Percentiles rank a stretch among this genome's conserved stretches.
Conservation (phyloP, 2,329 filamentous ascomycete genomes). For the Pseudocercospora crystallina region DNA sequence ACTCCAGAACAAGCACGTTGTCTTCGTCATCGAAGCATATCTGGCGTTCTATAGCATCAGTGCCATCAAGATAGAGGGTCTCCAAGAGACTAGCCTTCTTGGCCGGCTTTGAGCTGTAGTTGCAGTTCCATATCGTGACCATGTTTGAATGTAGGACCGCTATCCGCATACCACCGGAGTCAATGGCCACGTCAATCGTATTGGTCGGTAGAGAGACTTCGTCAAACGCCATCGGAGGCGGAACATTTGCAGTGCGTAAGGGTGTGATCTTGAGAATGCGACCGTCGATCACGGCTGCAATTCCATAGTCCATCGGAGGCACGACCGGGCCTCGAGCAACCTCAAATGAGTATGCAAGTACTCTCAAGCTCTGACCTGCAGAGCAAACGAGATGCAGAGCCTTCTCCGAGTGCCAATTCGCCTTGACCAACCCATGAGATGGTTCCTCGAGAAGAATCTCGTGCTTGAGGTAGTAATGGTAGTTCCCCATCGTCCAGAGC, state of each 20-base stretch:
- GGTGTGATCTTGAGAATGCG: conserved; percentile 79
- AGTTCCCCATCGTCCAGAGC: conserved; percentile 95
- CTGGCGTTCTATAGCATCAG: conserved; percentile 38
- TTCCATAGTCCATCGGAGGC: conserved; percentile 55
- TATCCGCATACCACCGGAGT: conserved; percentile 62
- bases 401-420: conserved; percentile 81
- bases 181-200: conserved; percentile 73
- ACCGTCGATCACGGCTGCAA: conserved; percentile 81
- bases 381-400: conserved; percentile 62
- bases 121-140: conserved; percentile 70
- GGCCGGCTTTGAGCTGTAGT: conserved; percentile 55
- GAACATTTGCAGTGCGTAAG: conserved; percentile 77
- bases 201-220: conserved; percentile 65
- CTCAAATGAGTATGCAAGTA: conserved; percentile 66
- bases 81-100: conserved; percentile 44
- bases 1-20: conserved; percentile 36
- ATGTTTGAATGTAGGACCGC: conserved; percentile 69
- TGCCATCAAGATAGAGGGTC: conserved; percentile 17
- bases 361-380: conserved; percentile 11
- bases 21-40: conserved; percentile 47
- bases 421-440: conserved; percentile 13
- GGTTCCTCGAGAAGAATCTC: conserved; percentile 56
- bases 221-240: conserved; percentile 87
- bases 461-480: conserved; percentile 97
- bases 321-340: conserved; percentile 67